These are phyloP conservation scores for Fusarium mangiferae DNA, from an alignment of 2,329 filamentous ascomycete species.

Conservation along the genomic window DNA sequence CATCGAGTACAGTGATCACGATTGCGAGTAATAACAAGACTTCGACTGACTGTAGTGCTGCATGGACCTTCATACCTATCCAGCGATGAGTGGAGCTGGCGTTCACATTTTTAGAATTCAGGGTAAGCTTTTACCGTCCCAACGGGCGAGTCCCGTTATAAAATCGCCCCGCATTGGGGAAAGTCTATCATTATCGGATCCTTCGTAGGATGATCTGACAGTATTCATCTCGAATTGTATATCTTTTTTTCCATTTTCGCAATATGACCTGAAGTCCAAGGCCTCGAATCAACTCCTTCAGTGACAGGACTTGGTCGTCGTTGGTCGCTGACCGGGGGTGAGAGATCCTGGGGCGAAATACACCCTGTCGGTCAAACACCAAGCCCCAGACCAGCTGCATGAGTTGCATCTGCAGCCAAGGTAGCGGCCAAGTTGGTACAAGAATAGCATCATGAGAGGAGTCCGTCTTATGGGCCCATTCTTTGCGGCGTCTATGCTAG, in stretches of 20 bases:
- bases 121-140: not conserved
- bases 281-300: conserved; percentile 28
- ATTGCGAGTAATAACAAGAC: not conserved
- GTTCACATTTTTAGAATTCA: conserved; percentile 5
- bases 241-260: not conserved
- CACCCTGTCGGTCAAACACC: conserved; percentile 15
- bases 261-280: conserved; percentile 3
- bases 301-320: conserved; percentile 13
- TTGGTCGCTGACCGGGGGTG: conserved; percentile 25
- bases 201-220: conserved; percentile 30
- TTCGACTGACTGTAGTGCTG: not conserved
- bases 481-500: conserved; percentile 33
- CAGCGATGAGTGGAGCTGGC: conserved; percentile 12
- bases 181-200: conserved; percentile 13
- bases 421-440: conserved; percentile 16
- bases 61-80: conserved; percentile 5
- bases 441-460: conserved; percentile 35
- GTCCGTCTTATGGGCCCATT: not conserved
- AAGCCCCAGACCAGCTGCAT: conserved; percentile 37
- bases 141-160: conserved; percentile 14
- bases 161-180: conserved; percentile 13
- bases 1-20: not conserved
- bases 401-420: conserved; percentile 27
- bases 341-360: conserved; percentile 28
- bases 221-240: conserved; percentile 5